These are phyloP conservation scores for Raphanus raphanistrum DNA, from an alignment of 345 rosid species.

Conservation along the genomic window DNA sequence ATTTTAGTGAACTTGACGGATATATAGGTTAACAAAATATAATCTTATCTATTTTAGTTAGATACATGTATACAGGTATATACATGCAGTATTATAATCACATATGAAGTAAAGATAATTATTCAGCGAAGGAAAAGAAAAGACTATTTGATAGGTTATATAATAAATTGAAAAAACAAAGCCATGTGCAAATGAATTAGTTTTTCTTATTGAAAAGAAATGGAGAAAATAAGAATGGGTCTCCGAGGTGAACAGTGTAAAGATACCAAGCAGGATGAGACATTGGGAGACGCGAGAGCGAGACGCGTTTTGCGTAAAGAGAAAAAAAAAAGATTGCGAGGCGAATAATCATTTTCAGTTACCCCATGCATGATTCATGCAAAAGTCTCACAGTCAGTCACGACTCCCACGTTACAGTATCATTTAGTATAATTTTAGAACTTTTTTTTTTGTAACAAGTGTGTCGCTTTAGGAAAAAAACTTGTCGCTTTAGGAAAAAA, in stretches of 20 bases:
- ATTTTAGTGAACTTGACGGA: neutral
- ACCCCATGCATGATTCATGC: constrained; percentile 31
- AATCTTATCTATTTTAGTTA: neutral
- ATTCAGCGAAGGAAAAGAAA: neutral
- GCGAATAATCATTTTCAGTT: constrained; percentile 18
- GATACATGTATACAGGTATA: neutral
- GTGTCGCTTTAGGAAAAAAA: neutral
- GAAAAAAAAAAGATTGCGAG: constrained; percentile 3
- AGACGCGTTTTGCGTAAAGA: constrained; percentile 25
- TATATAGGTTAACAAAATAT: neutral
- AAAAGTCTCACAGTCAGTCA: constrained; percentile 11
- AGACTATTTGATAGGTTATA: neutral
- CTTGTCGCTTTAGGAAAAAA: neutral
- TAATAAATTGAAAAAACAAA: neutral
- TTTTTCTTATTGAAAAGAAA: neutral
- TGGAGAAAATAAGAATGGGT: constrained; percentile 2
- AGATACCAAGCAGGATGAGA: neutral
- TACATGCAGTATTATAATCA: neutral
- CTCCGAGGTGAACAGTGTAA: constrained; percentile 17
- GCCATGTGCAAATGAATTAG: constrained; percentile 19
- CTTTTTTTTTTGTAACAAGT: neutral
- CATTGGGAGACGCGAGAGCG: neutral
- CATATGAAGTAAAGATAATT: neutral
- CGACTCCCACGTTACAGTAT: constrained; percentile 10
- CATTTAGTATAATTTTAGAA: neutral